Evolutionary conservation across 78 protist species (phyloP).

Genomic region (Dictyostelium firmibasis): DNA sequence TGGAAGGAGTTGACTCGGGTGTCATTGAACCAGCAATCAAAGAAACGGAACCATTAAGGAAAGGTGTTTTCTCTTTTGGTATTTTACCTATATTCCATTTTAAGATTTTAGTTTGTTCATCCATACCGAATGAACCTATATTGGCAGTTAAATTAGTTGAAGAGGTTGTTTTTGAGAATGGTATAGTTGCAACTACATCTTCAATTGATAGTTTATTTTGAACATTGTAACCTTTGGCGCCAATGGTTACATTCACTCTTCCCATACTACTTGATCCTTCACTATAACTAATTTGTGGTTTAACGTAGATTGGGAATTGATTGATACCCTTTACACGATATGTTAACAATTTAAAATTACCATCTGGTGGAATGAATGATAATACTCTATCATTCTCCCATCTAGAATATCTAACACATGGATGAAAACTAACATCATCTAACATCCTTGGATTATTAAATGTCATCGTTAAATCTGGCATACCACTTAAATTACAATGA

Average conservation of each 20-base stretch:
- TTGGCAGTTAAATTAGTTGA: constrained; percentile 64
- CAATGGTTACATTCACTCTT: constrained; percentile 74
- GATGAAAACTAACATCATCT: constrained; percentile 91
- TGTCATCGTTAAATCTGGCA: constrained; percentile 88
- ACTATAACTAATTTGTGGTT: constrained; percentile 81
- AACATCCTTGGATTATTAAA: constrained; percentile 87
- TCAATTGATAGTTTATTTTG: constrained; percentile 58
- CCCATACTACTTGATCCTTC: constrained; percentile 52
- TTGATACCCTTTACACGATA: constrained; percentile 78
- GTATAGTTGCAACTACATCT: constrained; percentile 81
- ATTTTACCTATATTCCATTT: constrained; percentile 83
- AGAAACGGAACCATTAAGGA: constrained; percentile 48
- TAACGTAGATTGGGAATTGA: constrained; percentile 83
- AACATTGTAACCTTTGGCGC: constrained; percentile 19
- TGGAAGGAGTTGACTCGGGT: constrained; percentile 63
- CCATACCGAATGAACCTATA: constrained; percentile 68
- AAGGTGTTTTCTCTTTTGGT: constrained; percentile 79
- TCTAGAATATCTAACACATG: constrained; percentile 87
- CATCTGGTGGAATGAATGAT: constrained; percentile 91
- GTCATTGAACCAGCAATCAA: constrained; percentile 20
- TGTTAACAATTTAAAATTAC: constrained; percentile 78
- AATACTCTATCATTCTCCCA: constrained; percentile 83
- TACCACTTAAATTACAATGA: constrained; percentile 83
- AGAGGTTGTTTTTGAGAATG: constrained; percentile 80
- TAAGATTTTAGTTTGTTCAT: constrained; percentile 75